phyloP scores from a whole-genome alignment of 257 asterid genomes.

The Salvia hispanica region DNA sequence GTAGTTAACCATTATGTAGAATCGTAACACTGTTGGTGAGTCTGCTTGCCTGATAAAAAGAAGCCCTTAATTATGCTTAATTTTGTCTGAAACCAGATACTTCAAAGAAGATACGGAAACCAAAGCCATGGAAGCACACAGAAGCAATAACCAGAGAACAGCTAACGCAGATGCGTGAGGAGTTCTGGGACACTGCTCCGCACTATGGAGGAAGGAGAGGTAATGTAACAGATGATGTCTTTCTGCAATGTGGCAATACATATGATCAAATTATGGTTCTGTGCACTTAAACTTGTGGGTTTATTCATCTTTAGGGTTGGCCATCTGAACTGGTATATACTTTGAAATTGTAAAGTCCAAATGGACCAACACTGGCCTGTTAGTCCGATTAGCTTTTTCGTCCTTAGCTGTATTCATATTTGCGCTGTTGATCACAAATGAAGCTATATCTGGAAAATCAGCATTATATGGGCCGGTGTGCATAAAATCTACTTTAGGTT shows the following conservation, averaged over 20 bases:
- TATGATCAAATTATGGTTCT: constrained; percentile 2
- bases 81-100: constrained; percentile 43
- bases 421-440: neutral
- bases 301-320: constrained; percentile 7
- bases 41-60: constrained; percentile 18
- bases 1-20: neutral
- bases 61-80: constrained; percentile 20
- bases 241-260: constrained; percentile 7
- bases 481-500: neutral
- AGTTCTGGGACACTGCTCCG: constrained; percentile 87
- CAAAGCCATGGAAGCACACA: constrained; percentile 74
- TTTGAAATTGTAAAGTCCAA: neutral
- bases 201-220: constrained; percentile 81
- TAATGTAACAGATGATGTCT: constrained; percentile 21
- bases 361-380: neutral
- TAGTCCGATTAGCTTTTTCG: constrained; percentile 7
- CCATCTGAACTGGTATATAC: neutral
- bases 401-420: constrained; percentile 6
- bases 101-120: constrained; percentile 61
- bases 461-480: neutral
- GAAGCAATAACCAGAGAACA: constrained; percentile 66
- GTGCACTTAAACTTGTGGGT: neutral
- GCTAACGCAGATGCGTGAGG: constrained; percentile 63
- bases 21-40: neutral
- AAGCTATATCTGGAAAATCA: neutral